phyloP scores from a whole-genome alignment of 2,329 filamentous ascomycete species.

The Phaeosphaeria sp. region DNA sequence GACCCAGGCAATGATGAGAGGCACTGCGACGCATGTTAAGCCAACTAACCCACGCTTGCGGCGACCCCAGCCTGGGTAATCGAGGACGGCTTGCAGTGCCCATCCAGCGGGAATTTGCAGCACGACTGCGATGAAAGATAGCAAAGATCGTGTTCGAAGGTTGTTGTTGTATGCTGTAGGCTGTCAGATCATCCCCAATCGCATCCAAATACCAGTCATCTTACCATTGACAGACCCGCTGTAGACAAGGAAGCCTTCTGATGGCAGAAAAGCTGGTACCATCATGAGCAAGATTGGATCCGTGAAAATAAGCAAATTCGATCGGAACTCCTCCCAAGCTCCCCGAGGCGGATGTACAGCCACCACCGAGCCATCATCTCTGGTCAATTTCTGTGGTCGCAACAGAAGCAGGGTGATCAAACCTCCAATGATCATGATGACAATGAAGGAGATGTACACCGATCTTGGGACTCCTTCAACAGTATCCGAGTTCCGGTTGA shows the following conservation, averaged over 20 bases:
- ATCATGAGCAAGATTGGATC: slow-evolving; percentile 38
- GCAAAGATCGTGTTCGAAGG: slow-evolving; percentile 32
- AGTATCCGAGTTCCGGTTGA: slow-evolving; percentile 36
- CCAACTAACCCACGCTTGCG: slow-evolving; percentile 37
- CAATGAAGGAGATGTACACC: slow-evolving; percentile 40
- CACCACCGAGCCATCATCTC: slow-evolving; percentile 39
- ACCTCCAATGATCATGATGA: slow-evolving; percentile 38
- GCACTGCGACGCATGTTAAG: slow-evolving; percentile 32
- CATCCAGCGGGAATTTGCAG: slow-evolving; percentile 41
- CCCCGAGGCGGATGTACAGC: slow-evolving; percentile 35
- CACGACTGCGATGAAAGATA: slow-evolving; percentile 38
- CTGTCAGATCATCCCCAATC: neutral
- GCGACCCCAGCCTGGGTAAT: slow-evolving; percentile 36
- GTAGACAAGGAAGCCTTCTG: slow-evolving; percentile 39
- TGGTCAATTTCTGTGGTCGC: slow-evolving; percentile 35
- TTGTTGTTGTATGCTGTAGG: slow-evolving; percentile 38
- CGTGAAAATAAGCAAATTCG: slow-evolving; percentile 35
- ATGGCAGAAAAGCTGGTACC: slow-evolving; percentile 37
- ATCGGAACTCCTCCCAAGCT: slow-evolving; percentile 33
- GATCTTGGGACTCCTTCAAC: slow-evolving; percentile 36
- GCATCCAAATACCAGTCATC: neutral
- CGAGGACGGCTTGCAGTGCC: slow-evolving; percentile 37
- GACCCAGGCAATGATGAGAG: slow-evolving; percentile 35
- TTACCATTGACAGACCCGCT: slow-evolving; percentile 44
- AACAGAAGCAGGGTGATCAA: slow-evolving; percentile 31